Evolutionary conservation across 2,329 filamentous ascomycete species (phyloP).

Genomic region (Trichoderma lentiforme): DNA sequence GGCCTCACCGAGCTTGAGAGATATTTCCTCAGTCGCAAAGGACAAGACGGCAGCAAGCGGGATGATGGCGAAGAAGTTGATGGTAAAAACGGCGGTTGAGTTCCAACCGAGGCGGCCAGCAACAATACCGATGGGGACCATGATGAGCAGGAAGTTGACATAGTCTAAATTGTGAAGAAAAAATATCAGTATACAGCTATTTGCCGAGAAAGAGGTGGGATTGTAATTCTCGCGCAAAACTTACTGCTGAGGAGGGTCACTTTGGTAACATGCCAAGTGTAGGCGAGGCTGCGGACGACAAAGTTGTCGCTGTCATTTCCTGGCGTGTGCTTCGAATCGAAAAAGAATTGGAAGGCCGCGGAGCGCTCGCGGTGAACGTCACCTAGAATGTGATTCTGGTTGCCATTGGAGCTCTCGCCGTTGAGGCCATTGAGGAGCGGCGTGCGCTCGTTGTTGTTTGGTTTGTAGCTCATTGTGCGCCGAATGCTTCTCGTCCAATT

Average conservation of each 20-base stretch:
- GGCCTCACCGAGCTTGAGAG: conserved; percentile 67
- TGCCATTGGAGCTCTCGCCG: conserved; percentile 27
- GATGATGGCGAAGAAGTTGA: conserved; percentile 80
- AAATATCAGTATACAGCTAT: not conserved
- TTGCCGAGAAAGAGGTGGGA: not conserved
- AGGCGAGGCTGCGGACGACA: conserved; percentile 44
- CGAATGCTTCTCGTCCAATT: not conserved
- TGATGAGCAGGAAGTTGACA: conserved; percentile 68
- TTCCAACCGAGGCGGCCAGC: conserved; percentile 61
- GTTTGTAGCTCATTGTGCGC: conserved; percentile 10
- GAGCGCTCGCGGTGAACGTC: conserved; percentile 24
- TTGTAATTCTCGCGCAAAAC: conserved; percentile 30
- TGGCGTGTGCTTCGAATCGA: conserved; percentile 49
- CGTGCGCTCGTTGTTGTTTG: conserved; percentile 35
- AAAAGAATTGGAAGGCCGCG: conserved; percentile 42
- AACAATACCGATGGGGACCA: conserved; percentile 70
- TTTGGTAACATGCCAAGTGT: conserved; percentile 55
- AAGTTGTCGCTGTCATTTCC: conserved; percentile 49
- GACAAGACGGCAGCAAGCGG: conserved; percentile 70
- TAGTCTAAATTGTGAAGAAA: conserved; percentile 41
- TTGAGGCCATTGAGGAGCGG: conserved; percentile 44
- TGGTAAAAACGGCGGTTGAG: conserved; percentile 65
- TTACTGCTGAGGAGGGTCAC: conserved; percentile 57
- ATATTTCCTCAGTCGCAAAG: conserved; percentile 76
- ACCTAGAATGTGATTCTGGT: conserved; percentile 21